phyloP scores from a whole-genome alignment of 2,329 filamentous ascomycete genomes.

The Scedosporium apiospermum region DNA sequence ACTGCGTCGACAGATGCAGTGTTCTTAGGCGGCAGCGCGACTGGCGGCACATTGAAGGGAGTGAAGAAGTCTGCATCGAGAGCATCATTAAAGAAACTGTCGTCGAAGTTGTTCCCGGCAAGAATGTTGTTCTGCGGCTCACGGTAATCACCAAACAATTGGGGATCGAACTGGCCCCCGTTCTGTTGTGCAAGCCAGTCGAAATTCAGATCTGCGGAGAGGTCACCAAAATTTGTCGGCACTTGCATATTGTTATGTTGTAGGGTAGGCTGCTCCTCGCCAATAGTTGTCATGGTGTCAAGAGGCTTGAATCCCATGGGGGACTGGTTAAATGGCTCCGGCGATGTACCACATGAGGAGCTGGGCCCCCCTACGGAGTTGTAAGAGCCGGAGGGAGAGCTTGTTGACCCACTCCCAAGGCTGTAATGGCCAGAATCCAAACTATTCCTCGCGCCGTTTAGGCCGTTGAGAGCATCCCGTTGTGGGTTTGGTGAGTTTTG shows the following conservation, averaged over 20 bases:
- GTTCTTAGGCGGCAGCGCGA: slow-evolving; percentile 39
- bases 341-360: slow-evolving; percentile 67
- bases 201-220: slow-evolving; percentile 37
- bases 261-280: slow-evolving; percentile 41
- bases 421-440: slow-evolving; percentile 40
- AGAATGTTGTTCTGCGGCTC: slow-evolving; percentile 80
- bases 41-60: slow-evolving; percentile 60
- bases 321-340: slow-evolving; percentile 65
- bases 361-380: slow-evolving; percentile 49
- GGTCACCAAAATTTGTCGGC: slow-evolving; percentile 4
- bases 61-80: slow-evolving; percentile 74
- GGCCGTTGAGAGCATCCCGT: not conserved
- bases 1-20: slow-evolving; percentile 28
- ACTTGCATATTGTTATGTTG: slow-evolving; percentile 19
- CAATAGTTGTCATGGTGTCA: slow-evolving; percentile 55
- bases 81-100: slow-evolving; percentile 61
- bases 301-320: slow-evolving; percentile 55
- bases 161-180: slow-evolving; percentile 78
- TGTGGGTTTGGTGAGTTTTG: not conserved
- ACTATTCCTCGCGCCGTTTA: slow-evolving; percentile 37
- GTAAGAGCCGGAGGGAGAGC: slow-evolving; percentile 55
- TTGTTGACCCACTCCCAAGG: slow-evolving; percentile 40
- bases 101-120: slow-evolving; percentile 59
- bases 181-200: slow-evolving; percentile 75
- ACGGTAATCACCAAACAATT: slow-evolving; percentile 85